phyloP scores from a whole-genome alignment of 2,329 filamentous ascomycete genomes.

The Hypoxylon sp. region DNA sequence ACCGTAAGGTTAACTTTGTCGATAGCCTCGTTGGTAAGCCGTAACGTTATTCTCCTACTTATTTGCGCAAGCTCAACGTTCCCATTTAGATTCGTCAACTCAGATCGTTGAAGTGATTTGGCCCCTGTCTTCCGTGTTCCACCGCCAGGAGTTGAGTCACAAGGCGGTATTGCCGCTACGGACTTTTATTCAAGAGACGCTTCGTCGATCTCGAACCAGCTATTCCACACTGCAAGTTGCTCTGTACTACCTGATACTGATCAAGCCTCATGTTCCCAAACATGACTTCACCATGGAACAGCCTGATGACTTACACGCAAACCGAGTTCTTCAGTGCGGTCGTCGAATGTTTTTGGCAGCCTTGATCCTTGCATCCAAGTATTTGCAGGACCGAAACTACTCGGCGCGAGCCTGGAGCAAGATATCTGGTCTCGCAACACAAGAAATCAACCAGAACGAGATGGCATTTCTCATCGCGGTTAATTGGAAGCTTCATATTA shows the following conservation, averaged over 20 bases:
- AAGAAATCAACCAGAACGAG: slow-evolving; percentile 97
- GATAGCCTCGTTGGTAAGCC: slow-evolving; percentile 97
- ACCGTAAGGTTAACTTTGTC: slow-evolving; percentile 94
- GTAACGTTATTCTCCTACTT: slow-evolving; percentile 47
- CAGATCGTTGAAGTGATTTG: slow-evolving; percentile 98
- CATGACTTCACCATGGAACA: slow-evolving; percentile 90
- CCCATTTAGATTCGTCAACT: slow-evolving; percentile 84
- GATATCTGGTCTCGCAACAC: slow-evolving; percentile 93
- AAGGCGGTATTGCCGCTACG: slow-evolving; percentile 88
- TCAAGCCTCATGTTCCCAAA: slow-evolving; percentile 88
- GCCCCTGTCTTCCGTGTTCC: slow-evolving; percentile 86
- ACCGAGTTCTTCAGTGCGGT: slow-evolving; percentile 90
- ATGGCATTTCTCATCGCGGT: slow-evolving; percentile 90
- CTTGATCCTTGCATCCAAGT: slow-evolving; percentile 96
- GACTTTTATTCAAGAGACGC: slow-evolving; percentile 96
- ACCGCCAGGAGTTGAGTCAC: slow-evolving; percentile 76
- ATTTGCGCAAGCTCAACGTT: slow-evolving; percentile 50
- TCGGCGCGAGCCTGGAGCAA: slow-evolving; percentile 98
- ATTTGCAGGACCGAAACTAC: slow-evolving; percentile 97
- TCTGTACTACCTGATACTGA: slow-evolving; percentile 93
- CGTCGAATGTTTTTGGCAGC: slow-evolving; percentile 97
- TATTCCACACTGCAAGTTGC: slow-evolving; percentile 98
- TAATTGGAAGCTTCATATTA: slow-evolving; percentile 94
- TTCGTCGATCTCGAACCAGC: slow-evolving; percentile 93
- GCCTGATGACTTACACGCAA: slow-evolving; percentile 75